Evolutionary conservation across 352 stramenopile species (phyloP).

Genomic region (Phytophthora quininea): DNA sequence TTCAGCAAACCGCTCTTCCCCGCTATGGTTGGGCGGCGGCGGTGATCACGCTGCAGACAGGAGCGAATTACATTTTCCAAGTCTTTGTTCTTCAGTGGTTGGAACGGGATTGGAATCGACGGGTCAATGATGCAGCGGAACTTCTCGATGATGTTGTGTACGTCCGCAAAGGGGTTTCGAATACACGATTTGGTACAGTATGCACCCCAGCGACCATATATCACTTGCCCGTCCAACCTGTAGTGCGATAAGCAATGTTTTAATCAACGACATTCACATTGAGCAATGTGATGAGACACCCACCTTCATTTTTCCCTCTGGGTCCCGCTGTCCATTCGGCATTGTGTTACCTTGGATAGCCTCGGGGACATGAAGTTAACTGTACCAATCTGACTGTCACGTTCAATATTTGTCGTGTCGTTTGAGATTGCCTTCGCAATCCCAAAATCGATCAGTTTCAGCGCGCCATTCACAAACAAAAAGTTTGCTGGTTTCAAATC

Average conservation of each 20-base stretch:
- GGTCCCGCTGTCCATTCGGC: slow-evolving; percentile 58
- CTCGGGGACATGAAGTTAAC: slow-evolving; percentile 98
- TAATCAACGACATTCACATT: neutral
- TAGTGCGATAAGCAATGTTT: neutral
- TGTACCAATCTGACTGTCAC: slow-evolving; percentile 95
- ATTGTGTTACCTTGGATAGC: slow-evolving; percentile 72
- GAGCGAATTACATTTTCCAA: slow-evolving; percentile 87
- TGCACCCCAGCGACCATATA: slow-evolving; percentile 97
- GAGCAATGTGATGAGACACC: neutral
- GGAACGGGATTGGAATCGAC: slow-evolving; percentile 91
- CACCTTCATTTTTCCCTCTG: slow-evolving; percentile 81
- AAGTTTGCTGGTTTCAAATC: slow-evolving; percentile 98
- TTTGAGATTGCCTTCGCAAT: slow-evolving; percentile 98
- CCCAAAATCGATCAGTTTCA: slow-evolving; percentile 99
- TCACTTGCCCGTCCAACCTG: slow-evolving; percentile 92
- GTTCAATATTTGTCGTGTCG: slow-evolving; percentile 97
- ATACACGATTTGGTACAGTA: slow-evolving; percentile 98
- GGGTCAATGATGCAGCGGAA: slow-evolving; percentile 95
- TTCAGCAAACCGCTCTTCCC: slow-evolving; percentile 75
- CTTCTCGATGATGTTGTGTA: slow-evolving; percentile 95
- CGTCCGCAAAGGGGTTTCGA: slow-evolving; percentile 92
- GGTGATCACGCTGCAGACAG: slow-evolving; percentile 88
- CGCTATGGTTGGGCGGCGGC: slow-evolving; percentile 79
- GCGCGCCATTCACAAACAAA: slow-evolving; percentile 94
- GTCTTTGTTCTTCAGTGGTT: slow-evolving; percentile 76